phyloP scores from a whole-genome alignment of 768 basidiomycete genomes.

The Boletus bicolor region DNA sequence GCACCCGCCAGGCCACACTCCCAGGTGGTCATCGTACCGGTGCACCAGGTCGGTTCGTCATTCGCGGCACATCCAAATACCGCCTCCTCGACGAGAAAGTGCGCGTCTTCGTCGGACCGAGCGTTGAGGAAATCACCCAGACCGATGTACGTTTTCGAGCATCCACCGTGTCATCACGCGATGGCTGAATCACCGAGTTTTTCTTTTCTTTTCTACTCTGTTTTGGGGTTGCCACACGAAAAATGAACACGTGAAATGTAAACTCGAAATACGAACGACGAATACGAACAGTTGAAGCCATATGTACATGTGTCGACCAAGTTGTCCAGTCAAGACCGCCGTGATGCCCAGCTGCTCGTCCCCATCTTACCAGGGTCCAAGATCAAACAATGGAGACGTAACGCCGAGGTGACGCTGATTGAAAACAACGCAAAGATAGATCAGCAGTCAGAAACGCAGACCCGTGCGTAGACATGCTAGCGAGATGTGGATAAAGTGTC shows the following conservation, averaged over 20 bases:
- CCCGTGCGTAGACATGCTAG: no score
- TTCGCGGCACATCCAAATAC: conserved; percentile 76
- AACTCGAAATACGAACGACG: neutral
- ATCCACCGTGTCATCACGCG: neutral
- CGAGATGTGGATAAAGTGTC: neutral
- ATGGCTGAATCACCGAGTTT: neutral
- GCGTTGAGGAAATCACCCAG: conserved; percentile 54
- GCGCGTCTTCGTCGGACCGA: conserved; percentile 80
- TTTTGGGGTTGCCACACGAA: neutral
- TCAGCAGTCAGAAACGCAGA: neutral
- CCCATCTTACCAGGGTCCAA: conserved; percentile 26
- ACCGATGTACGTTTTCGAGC: conserved; percentile 47
- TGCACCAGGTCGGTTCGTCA: conserved; percentile 82
- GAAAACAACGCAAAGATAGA: neutral
- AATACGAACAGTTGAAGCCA: conserved; percentile 21
- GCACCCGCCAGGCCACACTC: conserved; percentile 78
- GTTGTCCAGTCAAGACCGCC: conserved; percentile 21
- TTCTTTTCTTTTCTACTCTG: neutral
- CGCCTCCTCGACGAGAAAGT: conserved; percentile 79
- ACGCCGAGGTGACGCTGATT: conserved; percentile 7
- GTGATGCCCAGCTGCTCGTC: conserved; percentile 25
- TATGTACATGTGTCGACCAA: conserved; percentile 28
- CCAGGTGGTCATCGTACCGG: conserved; percentile 86
- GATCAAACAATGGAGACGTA: conserved; percentile 25
- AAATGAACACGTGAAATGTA: neutral